These are phyloP conservation scores for Davidsoniella virescens DNA, from an alignment of 2,329 filamentous ascomycete genomes.

Conservation along the genomic window DNA sequence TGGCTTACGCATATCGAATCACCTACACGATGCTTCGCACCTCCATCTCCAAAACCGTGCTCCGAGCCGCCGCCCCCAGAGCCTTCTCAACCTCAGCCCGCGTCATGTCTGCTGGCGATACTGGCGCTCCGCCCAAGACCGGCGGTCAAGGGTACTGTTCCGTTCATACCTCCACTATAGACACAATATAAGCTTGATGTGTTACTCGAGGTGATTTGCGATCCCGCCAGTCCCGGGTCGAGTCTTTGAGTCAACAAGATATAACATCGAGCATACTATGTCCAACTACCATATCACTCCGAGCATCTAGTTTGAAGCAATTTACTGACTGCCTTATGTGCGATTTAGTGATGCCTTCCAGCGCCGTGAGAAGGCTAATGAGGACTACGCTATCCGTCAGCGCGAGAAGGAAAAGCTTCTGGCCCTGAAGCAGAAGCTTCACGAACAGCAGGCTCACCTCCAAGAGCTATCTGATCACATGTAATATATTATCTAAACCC, in stretches of 20 bases:
- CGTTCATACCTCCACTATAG: background rate
- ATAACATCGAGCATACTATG: background rate
- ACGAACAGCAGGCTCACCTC: slow-evolving; percentile 67
- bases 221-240: background rate
- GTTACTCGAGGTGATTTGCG: background rate
- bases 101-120: slow-evolving; percentile 55
- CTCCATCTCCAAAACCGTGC: slow-evolving; percentile 37
- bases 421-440: slow-evolving; percentile 56
- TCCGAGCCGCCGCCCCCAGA: slow-evolving; percentile 29
- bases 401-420: slow-evolving; percentile 84
- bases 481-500: slow-evolving; percentile 31
- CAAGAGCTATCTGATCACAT: slow-evolving; percentile 76
- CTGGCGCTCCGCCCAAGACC: slow-evolving; percentile 40
- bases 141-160: slow-evolving; percentile 36
- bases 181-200: no score
- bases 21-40: slow-evolving; percentile 48
- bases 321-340: background rate
- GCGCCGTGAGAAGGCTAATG: slow-evolving; percentile 73
- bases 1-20: background rate
- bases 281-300: background rate
- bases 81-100: slow-evolving; percentile 47
- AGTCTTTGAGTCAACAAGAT: background rate
- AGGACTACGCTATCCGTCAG: slow-evolving; percentile 70
- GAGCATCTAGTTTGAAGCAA: background rate
- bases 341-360: slow-evolving; percentile 68